phyloP scores from a whole-genome alignment of 75 land plant species.

The Pinus albicaulis region DNA sequence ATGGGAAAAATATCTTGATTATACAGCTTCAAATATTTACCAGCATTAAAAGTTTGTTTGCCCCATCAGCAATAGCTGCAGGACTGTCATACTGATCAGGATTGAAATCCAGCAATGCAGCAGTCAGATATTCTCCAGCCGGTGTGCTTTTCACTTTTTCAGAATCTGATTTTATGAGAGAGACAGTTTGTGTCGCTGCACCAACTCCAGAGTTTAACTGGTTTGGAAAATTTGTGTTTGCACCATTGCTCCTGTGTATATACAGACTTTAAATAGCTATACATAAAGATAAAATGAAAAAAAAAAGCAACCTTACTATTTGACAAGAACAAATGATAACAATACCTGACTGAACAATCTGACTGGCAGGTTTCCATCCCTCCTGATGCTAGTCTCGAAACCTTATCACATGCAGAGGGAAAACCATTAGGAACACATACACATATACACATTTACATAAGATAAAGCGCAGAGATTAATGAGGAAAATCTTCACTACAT shows the following conservation, averaged over 20 bases:
- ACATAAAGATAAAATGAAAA: neutral
- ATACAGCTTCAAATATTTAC: conserved; percentile 17
- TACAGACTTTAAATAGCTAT: neutral
- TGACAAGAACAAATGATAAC: neutral
- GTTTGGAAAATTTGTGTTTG: neutral
- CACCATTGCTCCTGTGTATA: neutral
- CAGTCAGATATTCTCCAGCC: conserved; percentile 45
- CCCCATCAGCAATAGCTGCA: conserved; percentile 47
- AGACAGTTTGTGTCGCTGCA: conserved; percentile 22
- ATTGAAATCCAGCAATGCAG: conserved; percentile 46
- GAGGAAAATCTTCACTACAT: neutral
- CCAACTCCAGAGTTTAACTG: neutral
- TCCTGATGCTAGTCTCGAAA: neutral
- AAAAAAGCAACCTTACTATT: neutral
- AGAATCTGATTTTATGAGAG: conserved; percentile 19
- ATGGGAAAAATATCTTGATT: neutral
- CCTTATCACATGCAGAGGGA: neutral
- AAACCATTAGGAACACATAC: neutral
- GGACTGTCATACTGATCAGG: conserved; percentile 43
- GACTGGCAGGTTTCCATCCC: neutral
- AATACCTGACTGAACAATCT: neutral
- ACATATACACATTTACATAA: neutral
- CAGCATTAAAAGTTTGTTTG: conserved; percentile 54
- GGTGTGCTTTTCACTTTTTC: conserved; percentile 43
- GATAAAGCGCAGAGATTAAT: neutral